Conservation (phyloP, 2,329 filamentous ascomycete species). For the Trichoderma simmonsii region DNA sequence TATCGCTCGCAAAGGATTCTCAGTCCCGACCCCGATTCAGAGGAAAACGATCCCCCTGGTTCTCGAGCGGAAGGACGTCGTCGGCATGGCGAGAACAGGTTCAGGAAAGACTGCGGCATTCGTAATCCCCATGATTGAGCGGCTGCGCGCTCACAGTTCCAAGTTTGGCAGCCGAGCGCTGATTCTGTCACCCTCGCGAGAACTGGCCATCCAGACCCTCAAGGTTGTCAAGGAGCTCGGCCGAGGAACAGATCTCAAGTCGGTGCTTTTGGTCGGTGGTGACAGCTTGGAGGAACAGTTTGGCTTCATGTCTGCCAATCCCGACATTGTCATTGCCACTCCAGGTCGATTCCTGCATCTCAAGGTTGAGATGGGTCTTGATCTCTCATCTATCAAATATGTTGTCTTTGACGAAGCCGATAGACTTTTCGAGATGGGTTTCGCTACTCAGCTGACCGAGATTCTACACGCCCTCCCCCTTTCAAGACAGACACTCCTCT, state of each 20-base stretch:
- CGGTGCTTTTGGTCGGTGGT: constrained; percentile 87
- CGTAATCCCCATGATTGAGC: constrained; percentile 97
- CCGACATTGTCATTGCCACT: constrained; percentile 95
- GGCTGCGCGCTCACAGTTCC: constrained; percentile 80
- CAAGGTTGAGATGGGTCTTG: constrained; percentile 92
- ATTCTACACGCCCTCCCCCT: constrained; percentile 85
- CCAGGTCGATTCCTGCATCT: constrained; percentile 94
- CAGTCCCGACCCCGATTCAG: constrained; percentile 94
- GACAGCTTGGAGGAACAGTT: constrained; percentile 97
- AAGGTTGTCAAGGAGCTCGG: constrained; percentile 96
- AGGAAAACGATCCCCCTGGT: constrained; percentile 93
- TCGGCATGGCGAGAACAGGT: constrained; percentile 98
- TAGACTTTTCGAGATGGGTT: constrained; percentile 97
- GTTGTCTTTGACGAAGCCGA: constrained; percentile 98
- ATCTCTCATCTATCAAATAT: constrained; percentile 87
- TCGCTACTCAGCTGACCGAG: constrained; percentile 87
- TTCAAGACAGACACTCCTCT: constrained; percentile 84
- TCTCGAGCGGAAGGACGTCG: constrained; percentile 88
- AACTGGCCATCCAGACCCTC: constrained; percentile 89
- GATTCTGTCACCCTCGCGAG: constrained; percentile 87
- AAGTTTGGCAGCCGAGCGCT: constrained; percentile 83
- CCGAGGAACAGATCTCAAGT: constrained; percentile 84
- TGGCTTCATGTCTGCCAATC: constrained; percentile 85
- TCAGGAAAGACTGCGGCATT: constrained; percentile 98
- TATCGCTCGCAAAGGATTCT: constrained; percentile 91